Evolutionary conservation across 495 filamentous ascomycete species (phyloP).

Genomic region (Aspergillus cristatus): DNA sequence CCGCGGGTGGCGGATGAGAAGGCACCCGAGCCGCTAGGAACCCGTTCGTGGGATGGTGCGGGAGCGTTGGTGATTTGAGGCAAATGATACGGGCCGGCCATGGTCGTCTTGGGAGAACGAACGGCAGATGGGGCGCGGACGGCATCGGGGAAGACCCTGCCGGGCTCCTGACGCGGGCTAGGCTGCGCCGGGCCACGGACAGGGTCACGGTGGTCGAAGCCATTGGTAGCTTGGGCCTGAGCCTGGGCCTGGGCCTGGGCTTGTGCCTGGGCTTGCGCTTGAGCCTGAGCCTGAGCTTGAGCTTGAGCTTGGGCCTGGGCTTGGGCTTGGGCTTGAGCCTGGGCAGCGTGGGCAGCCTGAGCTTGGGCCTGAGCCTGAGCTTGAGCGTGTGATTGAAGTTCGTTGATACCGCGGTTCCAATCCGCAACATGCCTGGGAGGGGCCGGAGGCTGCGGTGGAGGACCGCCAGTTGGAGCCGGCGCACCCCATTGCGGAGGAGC

Average conservation of each 20-base stretch:
- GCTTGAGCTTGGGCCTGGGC: slow-evolving; percentile 48
- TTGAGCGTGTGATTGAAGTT: slow-evolving; percentile 59
- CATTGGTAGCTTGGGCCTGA: slow-evolving; percentile 57
- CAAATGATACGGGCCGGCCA: slow-evolving; percentile 46
- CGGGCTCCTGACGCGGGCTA: slow-evolving; percentile 59
- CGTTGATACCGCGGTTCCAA: slow-evolving; percentile 71
- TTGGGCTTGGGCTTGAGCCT: slow-evolving; percentile 20
- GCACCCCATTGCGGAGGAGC: slow-evolving; percentile 76
- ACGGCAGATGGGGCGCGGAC: slow-evolving; percentile 50
- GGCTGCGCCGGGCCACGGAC: slow-evolving; percentile 58
- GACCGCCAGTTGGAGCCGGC: slow-evolving; percentile 52
- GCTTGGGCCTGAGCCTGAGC: slow-evolving; percentile 36
- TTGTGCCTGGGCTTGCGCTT: neutral
- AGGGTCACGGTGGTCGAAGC: slow-evolving; percentile 68
- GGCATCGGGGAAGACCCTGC: slow-evolving; percentile 66
- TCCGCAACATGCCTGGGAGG: slow-evolving; percentile 49
- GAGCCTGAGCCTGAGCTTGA: slow-evolving; percentile 52
- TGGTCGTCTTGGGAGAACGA: slow-evolving; percentile 54
- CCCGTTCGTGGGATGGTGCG: slow-evolving; percentile 40
- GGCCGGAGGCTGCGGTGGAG: slow-evolving; percentile 54
- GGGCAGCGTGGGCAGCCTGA: neutral
- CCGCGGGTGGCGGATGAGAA: slow-evolving; percentile 25
- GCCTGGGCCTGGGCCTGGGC: slow-evolving; percentile 16
- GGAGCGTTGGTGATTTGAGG: slow-evolving; percentile 53
- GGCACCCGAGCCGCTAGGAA: slow-evolving; percentile 46